Percentiles rank a stretch among this genome's conserved stretches.
phyloP scores from a whole-genome alignment of 306 rosid genomes.

The Vigna trinervia region DNA sequence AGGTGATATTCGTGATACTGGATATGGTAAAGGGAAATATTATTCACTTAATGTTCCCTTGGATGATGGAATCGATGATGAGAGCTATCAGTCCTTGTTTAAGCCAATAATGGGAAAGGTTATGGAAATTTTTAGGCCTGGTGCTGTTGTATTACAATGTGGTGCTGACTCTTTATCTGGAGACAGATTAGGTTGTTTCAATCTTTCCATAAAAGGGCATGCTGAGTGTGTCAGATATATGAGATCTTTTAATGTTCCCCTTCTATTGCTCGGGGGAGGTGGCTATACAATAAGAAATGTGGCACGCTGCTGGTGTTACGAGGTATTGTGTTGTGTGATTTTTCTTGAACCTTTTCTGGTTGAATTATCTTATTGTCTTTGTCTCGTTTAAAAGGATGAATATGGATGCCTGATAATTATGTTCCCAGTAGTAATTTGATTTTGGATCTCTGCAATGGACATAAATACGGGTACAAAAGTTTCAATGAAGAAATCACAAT shows the following conservation, averaged over 20 bases:
- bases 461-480: neutral
- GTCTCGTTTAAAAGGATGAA: neutral
- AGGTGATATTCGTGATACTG: conserved; percentile 56
- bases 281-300: conserved; percentile 64
- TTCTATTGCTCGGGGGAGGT: conserved; percentile 59
- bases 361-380: conserved; percentile 6
- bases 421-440: conserved; percentile 1
- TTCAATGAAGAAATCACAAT: neutral
- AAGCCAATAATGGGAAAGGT: conserved; percentile 60
- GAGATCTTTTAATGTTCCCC: conserved; percentile 62
- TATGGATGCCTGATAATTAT: neutral
- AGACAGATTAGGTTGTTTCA: conserved; percentile 62
- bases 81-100: conserved; percentile 57
- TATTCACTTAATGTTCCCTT: conserved; percentile 60
- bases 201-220: conserved; percentile 58
- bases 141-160: conserved; percentile 62
- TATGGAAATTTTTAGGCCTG: conserved; percentile 59
- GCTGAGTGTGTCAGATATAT: conserved; percentile 56
- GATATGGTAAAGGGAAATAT: conserved; percentile 55
- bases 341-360: conserved; percentile 26
- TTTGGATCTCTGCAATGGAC: neutral
- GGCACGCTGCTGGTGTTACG: conserved; percentile 66
- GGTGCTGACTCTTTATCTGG: conserved; percentile 64
- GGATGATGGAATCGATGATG: conserved; percentile 61
- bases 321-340: conserved; percentile 46